phyloP scores from a whole-genome alignment of 495 filamentous ascomycete species.

The Glutinoglossum americanum region DNA sequence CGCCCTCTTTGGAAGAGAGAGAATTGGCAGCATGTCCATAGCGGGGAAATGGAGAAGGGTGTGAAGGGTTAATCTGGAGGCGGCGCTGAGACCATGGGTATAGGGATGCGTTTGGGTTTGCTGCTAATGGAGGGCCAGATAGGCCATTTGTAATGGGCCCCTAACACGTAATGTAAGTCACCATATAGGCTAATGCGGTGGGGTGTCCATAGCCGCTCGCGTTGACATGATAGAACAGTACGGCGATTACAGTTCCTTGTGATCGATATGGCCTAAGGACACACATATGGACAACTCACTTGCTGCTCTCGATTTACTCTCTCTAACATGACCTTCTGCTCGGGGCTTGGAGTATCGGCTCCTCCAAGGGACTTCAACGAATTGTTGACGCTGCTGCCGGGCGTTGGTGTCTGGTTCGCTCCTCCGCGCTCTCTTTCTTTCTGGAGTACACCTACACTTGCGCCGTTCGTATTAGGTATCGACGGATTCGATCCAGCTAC shows the following conservation, averaged over 20 bases:
- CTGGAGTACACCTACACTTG: slow-evolving; percentile 6
- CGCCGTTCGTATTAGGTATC: slow-evolving; percentile 16
- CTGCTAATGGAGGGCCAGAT: slow-evolving; percentile 14
- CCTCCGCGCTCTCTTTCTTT: slow-evolving; percentile 24
- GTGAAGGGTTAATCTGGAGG: slow-evolving; percentile 61
- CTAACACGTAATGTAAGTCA: background rate
- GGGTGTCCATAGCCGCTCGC: background rate
- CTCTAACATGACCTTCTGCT: slow-evolving; percentile 26
- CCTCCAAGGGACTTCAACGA: slow-evolving; percentile 15
- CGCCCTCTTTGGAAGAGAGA: slow-evolving; percentile 80
- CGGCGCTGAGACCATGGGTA: slow-evolving; percentile 94
- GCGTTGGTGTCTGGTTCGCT: slow-evolving; percentile 31
- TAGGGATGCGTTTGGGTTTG: slow-evolving; percentile 33
- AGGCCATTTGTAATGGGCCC: slow-evolving; percentile 13
- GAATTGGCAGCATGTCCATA: slow-evolving; percentile 95
- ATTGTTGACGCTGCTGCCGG: slow-evolving; percentile 41
- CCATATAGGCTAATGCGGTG: background rate
- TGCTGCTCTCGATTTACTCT: slow-evolving; percentile 16
- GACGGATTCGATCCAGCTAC: slow-evolving; percentile 15
- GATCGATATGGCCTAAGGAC: background rate
- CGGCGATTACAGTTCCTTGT: background rate
- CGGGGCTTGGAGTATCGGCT: slow-evolving; percentile 24
- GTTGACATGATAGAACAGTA: background rate
- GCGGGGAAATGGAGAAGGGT: slow-evolving; percentile 79
- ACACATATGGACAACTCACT: slow-evolving; percentile 8